Evolutionary conservation across 2,329 filamentous ascomycete species (phyloP).

Genomic region (Clarireedia hainanense): DNA sequence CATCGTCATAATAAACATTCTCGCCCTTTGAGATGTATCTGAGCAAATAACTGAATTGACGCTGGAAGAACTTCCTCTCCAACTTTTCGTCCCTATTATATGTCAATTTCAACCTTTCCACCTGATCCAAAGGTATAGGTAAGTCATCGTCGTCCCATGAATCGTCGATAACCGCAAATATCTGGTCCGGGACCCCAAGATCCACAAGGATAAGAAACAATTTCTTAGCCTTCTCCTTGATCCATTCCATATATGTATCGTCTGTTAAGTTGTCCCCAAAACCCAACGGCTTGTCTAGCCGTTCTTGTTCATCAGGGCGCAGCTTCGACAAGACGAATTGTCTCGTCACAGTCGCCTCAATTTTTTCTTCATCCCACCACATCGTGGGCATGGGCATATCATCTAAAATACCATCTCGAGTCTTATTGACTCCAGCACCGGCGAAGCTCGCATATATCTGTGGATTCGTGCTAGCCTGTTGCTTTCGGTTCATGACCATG

Average conservation of each 20-base stretch:
- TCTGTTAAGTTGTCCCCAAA: conserved; percentile 62
- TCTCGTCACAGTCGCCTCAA: conserved; percentile 61
- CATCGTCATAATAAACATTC: conserved; percentile 56
- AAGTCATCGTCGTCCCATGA: conserved; percentile 72
- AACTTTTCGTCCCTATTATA: conserved; percentile 51
- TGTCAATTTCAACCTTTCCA: conserved; percentile 55
- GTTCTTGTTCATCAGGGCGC: conserved; percentile 52
- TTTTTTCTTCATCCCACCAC: conserved; percentile 67
- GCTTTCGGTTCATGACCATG: conserved; percentile 17
- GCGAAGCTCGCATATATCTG: conserved; percentile 28
- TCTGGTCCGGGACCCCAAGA: conserved; percentile 62
- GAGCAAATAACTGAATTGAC: conserved; percentile 65
- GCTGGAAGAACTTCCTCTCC: conserved; percentile 62
- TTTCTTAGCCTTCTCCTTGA: conserved; percentile 58
- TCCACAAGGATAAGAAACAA: conserved; percentile 66
- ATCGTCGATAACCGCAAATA: conserved; percentile 67
- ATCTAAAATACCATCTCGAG: conserved; percentile 22
- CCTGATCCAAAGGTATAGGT: conserved; percentile 57
- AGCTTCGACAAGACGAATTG: conserved; percentile 60
- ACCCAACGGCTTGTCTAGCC: conserved; percentile 52
- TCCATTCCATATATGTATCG: conserved; percentile 73
- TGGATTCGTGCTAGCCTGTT: conserved; percentile 13
- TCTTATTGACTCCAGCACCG: conserved; percentile 16
- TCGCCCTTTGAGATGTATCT: conserved; percentile 52
- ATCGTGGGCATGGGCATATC: conserved; percentile 29